Evolutionary conservation across 352 stramenopile species (phyloP), one percentile per base, ranked within the genome.

Genomic region (Pythium plurisporium): DNA sequence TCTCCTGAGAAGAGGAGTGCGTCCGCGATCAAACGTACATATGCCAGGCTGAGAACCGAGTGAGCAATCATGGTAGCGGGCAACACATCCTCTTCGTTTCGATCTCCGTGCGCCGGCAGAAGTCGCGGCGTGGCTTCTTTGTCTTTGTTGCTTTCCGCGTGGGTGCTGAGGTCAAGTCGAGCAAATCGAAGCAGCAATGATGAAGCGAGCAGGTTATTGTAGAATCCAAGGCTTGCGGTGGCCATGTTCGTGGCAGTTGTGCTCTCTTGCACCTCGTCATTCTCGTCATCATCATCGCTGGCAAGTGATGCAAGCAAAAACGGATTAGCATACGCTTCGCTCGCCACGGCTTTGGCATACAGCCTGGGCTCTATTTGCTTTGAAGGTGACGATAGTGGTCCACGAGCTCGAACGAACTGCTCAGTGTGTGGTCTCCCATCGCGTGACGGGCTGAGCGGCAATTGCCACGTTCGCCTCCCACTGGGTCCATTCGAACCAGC

Each of bases 391-490:
- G 40, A 48, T 11, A 41, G 25, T 8, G 22, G 3, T 6, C 15
- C 37, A 17, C 46, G 38, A 29, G 9, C 56, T 11, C 60, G 60
- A 3, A 34, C 33, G 25, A 55, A 25, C 27, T 67, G 60, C 22
- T 67, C 60, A 1, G 60, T 52, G 22, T 55, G 49, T 12, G 60
- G 60, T 8, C 59, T 48, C 4, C 37, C 48, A 10, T 65, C 41
- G 30, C 33, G 29, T 4, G 47, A 49, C 11, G 49, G 48, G 26
- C 57, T 60, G 3, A 65, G 34, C 7, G 38, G 25, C 14, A 65
- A 50, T 33, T 59, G 57, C 41, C 51, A 54, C 25, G 30, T 22
- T 22, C 49, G 38, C 1, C 33, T 23, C 5, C 15, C 43, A 15
- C 20, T 34, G 4, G 26, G 26, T n/a, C 40, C 41, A 2, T 12